phyloP scores from a whole-genome alignment of 1,139 yeast genomes.

The Suzukiozyma palmioleophila region DNA sequence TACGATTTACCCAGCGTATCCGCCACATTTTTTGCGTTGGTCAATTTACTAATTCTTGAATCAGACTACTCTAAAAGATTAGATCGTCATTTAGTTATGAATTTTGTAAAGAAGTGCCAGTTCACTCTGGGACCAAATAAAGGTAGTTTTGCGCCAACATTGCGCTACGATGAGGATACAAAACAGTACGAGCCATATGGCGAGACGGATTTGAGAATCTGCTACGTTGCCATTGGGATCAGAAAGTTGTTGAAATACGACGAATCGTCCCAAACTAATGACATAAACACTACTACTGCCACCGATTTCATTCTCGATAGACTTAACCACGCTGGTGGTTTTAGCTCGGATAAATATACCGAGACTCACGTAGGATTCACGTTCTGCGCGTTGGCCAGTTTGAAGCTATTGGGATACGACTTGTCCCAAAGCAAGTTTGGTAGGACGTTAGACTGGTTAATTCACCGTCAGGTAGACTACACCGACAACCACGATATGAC shows the following conservation, averaged over 20 bases:
- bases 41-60: conserved; percentile 43
- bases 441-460: conserved; percentile 51
- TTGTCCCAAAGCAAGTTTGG: conserved; percentile 18
- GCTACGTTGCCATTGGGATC: conserved; percentile 71
- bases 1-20: conserved; percentile 63
- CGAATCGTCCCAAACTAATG: conserved; percentile 22
- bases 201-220: conserved; percentile 67
- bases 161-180: conserved; percentile 20
- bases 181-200: conserved; percentile 33
- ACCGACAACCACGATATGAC: conserved; percentile 9
- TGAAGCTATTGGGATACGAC: conserved; percentile 39
- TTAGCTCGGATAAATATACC: conserved; percentile 28
- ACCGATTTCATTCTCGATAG: conserved; percentile 38
- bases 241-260: conserved; percentile 49
- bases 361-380: conserved; percentile 91
- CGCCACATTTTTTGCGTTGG: conserved; percentile 64
- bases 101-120: conserved; percentile 54
- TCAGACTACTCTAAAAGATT: conserved; percentile 35
- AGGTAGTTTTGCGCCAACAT: conserved; percentile 43
- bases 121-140: conserved; percentile 50
- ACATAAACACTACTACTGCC: conserved; percentile 41
- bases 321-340: conserved; percentile 64
- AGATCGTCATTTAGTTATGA: conserved; percentile 44
- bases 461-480: conserved; percentile 57
- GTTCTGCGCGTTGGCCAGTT: conserved; percentile 74